These are phyloP conservation scores for Fistulinella prunicolor DNA, from an alignment of 768 basidiomycete genomes.

Conservation along the genomic window DNA sequence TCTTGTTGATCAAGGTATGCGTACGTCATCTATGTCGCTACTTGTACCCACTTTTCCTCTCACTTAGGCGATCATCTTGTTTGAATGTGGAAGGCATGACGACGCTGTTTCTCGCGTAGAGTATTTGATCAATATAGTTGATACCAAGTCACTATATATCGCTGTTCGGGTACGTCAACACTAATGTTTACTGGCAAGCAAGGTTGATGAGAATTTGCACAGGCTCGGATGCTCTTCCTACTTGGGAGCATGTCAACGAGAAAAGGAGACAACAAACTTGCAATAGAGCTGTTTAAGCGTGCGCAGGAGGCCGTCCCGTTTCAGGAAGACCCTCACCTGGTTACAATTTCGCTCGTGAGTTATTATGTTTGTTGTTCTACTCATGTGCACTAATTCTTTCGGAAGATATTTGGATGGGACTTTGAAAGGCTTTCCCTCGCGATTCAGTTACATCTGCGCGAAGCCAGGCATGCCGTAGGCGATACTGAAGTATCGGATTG, in stretches of 20 bases:
- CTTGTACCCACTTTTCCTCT: too few species aligned
- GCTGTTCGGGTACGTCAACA: conserved; percentile 2
- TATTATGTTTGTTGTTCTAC: fast-evolving
- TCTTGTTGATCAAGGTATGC: conserved; percentile 12
- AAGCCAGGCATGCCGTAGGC: not conserved
- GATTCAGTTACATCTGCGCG: not conserved
- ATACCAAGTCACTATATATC: not conserved
- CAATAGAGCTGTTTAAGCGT: not conserved
- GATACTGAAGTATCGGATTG: not conserved
- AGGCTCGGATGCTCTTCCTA: conserved; percentile 9
- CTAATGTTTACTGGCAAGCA: fast-evolving
- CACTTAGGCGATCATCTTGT: conserved; percentile 7
- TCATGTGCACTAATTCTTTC: not conserved
- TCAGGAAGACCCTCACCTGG: not conserved
- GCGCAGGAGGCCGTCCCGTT: not conserved
- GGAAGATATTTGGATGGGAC: conserved; percentile 11
- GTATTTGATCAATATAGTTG: not conserved
- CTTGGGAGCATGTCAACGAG: not conserved
- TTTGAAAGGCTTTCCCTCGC: not conserved
- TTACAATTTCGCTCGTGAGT: conserved; percentile 8
- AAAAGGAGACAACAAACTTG: not conserved
- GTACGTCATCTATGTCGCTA: not conserved
- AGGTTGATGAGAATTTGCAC: not conserved
- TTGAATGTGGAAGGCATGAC: conserved; percentile 5
- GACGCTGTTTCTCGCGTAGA: conserved; percentile 7